Evolutionary conservation across 495 filamentous ascomycete species (phyloP), one percentile per base, ranked within the genome.

Genomic region (Talaromyces borbonicus): DNA sequence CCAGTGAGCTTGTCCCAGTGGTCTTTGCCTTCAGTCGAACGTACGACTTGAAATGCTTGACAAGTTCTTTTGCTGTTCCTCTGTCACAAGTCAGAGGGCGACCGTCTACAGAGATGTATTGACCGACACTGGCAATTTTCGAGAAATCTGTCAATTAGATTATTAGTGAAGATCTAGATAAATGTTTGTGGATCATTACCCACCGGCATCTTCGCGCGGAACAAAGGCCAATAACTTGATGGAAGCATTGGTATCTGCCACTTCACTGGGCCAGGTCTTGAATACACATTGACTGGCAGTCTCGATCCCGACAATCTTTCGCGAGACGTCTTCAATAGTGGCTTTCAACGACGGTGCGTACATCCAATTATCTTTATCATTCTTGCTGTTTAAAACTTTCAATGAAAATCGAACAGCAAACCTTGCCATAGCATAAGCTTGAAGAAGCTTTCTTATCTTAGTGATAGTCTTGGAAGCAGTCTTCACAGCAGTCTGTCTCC

Each of bases 101-200:
- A 4, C 74, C 79, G 57, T 96, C 90, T 0, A 97, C 69, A 8
- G 80, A 90, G 11, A 95, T 47, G 58, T 80, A 85, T 32, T 80
- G 65, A 2, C 84, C 79, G 39, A 69, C 60, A 49, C 70, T 69
- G 43, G 62, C 71, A 41, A 84, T 58, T 29, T 79, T 83, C 4
- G 69, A 62, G 12, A 61, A 47, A 37, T 83, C 74, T 58, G 54
- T 14, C 8, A n/a, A n/a, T n/a, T 16, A 15, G 3, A 46, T 67
- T 42, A 60, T 51, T 19, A 15, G 1, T n/a, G 0, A 35, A 15
- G 6, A 5, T 12, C 5, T 6, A 37, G 2, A 29, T 2, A 38
- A 38, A 12, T 0, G 2, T n/a, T 9, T 12, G 35, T 15, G 19
- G 22, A 8, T 16, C 15, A 1, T 18, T 35, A 25, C 49, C 27